Evolutionary conservation across 495 filamentous ascomycete species (phyloP).

Genomic region (Achaetomiella virescens): DNA sequence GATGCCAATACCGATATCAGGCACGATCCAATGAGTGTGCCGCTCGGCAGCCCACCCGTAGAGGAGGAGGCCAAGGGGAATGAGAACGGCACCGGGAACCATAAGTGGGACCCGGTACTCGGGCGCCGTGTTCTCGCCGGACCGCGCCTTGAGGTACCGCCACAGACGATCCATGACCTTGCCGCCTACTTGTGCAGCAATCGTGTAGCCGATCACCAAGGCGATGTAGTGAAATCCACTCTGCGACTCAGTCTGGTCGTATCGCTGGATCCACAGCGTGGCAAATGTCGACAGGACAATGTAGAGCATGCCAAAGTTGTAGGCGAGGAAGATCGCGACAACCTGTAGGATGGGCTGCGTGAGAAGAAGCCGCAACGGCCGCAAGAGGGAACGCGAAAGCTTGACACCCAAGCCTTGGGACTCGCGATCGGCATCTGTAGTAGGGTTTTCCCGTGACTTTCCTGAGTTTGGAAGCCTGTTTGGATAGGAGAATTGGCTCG

Average conservation of each 20-base stretch:
- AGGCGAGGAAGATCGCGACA: slow-evolving; percentile 60
- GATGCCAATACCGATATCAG: not conserved
- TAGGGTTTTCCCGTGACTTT: slow-evolving; percentile 47
- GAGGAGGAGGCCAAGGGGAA: slow-evolving; percentile 8
- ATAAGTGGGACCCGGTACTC: slow-evolving; percentile 66
- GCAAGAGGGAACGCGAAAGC: slow-evolving; percentile 47
- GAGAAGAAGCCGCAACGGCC: slow-evolving; percentile 49
- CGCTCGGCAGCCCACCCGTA: slow-evolving; percentile 3
- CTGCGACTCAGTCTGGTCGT: slow-evolving; percentile 48
- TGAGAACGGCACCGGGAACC: slow-evolving; percentile 37
- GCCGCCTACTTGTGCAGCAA: slow-evolving; percentile 20
- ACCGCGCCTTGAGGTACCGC: slow-evolving; percentile 27
- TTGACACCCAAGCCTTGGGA: slow-evolving; percentile 34
- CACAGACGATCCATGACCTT: slow-evolving; percentile 22
- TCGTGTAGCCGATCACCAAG: slow-evolving; percentile 29
- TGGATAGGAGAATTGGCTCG: slow-evolving; percentile 50
- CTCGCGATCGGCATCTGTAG: slow-evolving; percentile 18
- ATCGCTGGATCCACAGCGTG: slow-evolving; percentile 48
- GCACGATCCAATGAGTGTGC: not conserved
- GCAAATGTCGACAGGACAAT: slow-evolving; percentile 65
- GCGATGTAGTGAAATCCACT: slow-evolving; percentile 48
- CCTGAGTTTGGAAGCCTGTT: slow-evolving; percentile 45
- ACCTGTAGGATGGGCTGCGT: slow-evolving; percentile 55
- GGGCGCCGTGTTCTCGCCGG: slow-evolving; percentile 42
- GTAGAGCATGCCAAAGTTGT: slow-evolving; percentile 68